Evolutionary conservation across 164 flowering plant genomes (phyloP), one percentile per base, ranked within the genome.

Genomic region (Kalanchoe fedtschenkoi): DNA sequence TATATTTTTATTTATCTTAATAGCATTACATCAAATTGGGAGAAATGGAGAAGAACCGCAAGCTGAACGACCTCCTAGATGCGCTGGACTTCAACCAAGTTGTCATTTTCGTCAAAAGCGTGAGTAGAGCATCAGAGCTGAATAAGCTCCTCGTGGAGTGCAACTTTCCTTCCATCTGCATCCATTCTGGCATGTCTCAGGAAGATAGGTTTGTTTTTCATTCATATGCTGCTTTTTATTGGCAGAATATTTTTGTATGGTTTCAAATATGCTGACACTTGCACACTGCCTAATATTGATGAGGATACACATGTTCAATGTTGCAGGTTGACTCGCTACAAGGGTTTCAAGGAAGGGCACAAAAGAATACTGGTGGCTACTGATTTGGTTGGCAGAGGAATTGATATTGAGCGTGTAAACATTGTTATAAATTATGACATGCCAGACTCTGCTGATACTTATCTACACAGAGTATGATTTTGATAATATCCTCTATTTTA

Each of bases 51-150:
- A 93, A 93, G 64, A 93, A 93, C 33, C 87, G 97, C 64, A 93
- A 90, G 86, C 71, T 93, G 83, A 93, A 93, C 73, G 98, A 93
- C 64, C 96, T 93, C 13, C 90, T 93, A 33, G 97, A 90, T 85
- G 98, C 98, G 1, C 70, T 93, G 89, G 98, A 93, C 75, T 93
- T 93, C 80, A 93, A 93, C 67, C 98, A 93, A 81, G 96, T 93
- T 70, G 98, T 93, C 41, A 93, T 90, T 57, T 93, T 93, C 41
- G 97, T 90, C 58, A 90, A 90, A 73, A 93, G 98, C 69, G 97
- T 93, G 34, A 93, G 59, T 65, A 78, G 98, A 74, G 98, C 98
- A 26, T 97, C 97, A 4, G 97, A 93, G 83, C 73, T 93, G 72
- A 84, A 93, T 80, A 93, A 93, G 72, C 67, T 93, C 24, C 95